phyloP scores from a whole-genome alignment of 495 filamentous ascomycete genomes.

The Glarea lozoyensis region DNA sequence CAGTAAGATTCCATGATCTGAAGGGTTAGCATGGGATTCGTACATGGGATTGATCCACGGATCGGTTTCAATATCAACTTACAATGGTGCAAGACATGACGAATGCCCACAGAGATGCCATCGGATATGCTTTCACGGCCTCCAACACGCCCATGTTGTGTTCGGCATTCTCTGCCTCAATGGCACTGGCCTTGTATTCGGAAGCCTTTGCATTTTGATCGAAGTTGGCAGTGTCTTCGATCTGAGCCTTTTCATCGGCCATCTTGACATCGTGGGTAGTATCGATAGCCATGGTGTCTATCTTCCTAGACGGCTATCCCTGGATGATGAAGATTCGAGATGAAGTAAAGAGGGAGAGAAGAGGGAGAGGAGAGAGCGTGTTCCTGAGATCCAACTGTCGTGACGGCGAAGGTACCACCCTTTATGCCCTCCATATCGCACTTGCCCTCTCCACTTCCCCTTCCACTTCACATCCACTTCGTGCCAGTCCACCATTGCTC shows the following conservation, averaged over 20 bases:
- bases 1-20: conserved; percentile 38
- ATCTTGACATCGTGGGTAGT: conserved; percentile 32
- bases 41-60: neutral
- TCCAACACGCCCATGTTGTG: conserved; percentile 37
- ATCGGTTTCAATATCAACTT: conserved; percentile 17
- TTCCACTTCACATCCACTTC: too few relatives aligned
- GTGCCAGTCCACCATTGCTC: too few relatives aligned
- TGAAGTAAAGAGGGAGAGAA: too few relatives aligned
- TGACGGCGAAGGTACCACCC: too few relatives aligned
- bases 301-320: too few relatives aligned
- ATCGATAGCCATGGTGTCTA: too few relatives aligned
- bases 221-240: conserved; percentile 31
- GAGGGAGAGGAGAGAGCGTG: too few relatives aligned
- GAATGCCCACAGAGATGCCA: conserved; percentile 41
- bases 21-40: conserved; percentile 35
- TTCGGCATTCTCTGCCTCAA: conserved; percentile 9
- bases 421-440: too few relatives aligned
- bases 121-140: conserved; percentile 36
- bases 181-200: conserved; percentile 29
- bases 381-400: too few relatives aligned
- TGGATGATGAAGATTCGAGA: too few relatives aligned
- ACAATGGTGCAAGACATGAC: conserved; percentile 44
- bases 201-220: conserved; percentile 32
- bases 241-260: conserved; percentile 19
- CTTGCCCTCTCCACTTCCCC: too few relatives aligned